Evolutionary conservation across 2,329 filamentous ascomycete species (phyloP).

Genomic region (Trichoderma guizhouense): DNA sequence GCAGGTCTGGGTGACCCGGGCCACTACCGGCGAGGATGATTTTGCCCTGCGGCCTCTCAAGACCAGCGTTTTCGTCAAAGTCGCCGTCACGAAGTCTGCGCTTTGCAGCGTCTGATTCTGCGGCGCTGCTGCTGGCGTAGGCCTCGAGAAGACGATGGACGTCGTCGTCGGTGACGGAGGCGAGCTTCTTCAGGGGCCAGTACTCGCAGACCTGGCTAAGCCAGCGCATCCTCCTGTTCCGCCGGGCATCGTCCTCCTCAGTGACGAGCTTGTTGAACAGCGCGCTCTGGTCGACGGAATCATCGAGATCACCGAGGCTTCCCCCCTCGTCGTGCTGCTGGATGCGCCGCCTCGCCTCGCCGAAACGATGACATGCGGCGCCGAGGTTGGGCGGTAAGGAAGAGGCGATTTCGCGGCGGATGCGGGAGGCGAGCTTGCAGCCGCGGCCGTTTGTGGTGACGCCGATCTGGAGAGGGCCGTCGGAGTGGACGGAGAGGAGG

Average conservation of each 20-base stretch:
- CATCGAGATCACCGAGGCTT: constrained; percentile 43
- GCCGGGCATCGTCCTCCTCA: constrained; percentile 71
- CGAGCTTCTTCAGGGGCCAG: constrained; percentile 84
- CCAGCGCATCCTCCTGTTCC: constrained; percentile 85
- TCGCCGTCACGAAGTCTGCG: not conserved
- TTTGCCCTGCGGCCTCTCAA: constrained; percentile 49
- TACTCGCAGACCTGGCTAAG: constrained; percentile 96
- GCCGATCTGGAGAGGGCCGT: constrained; percentile 90
- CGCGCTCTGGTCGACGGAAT: constrained; percentile 71
- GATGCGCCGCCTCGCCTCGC: constrained; percentile 66
- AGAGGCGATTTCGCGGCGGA: constrained; percentile 82
- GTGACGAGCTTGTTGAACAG: constrained; percentile 81
- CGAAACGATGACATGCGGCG: constrained; percentile 71
- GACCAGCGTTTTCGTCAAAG: constrained; percentile 18
- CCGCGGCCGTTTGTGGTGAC: constrained; percentile 94
- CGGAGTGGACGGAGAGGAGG: constrained; percentile 80
- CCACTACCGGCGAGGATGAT: constrained; percentile 91
- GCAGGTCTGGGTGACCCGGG: constrained; percentile 85
- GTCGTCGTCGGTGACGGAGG: constrained; percentile 74
- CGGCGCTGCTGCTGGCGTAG: constrained; percentile 47
- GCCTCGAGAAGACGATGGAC: constrained; percentile 72
- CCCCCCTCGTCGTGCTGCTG: constrained; percentile 82
- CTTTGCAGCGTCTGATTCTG: constrained; percentile 9
- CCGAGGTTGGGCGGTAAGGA: constrained; percentile 74
- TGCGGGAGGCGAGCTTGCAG: constrained; percentile 86